Evolutionary conservation across 1,284 basidiomycete genomes (phyloP).

Genomic region (Cystobasidiaceae sp.): DNA sequence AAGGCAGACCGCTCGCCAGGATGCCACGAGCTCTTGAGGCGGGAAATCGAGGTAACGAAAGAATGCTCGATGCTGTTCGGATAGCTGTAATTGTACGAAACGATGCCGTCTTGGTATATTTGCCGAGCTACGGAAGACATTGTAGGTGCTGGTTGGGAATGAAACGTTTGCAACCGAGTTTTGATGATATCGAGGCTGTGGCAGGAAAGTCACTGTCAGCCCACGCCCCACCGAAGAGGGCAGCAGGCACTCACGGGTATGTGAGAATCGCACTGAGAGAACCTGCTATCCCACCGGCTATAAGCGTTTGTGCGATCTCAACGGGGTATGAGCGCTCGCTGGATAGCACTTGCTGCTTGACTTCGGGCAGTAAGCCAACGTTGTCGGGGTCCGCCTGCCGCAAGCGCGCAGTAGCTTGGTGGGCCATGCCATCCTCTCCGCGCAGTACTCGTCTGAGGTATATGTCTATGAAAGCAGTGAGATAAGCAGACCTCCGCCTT

Average conservation of each 20-base stretch:
- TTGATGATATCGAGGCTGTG: constrained; percentile 42
- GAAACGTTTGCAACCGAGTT: constrained; percentile 34
- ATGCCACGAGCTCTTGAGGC: constrained; percentile 23
- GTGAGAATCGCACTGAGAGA: constrained; percentile 40
- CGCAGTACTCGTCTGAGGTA: constrained; percentile 37
- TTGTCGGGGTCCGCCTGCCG: neutral
- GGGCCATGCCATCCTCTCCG: constrained; percentile 34
- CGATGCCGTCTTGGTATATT: constrained; percentile 37
- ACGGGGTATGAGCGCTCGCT: constrained; percentile 28
- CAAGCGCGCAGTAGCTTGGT: neutral
- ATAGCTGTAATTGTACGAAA: constrained; percentile 36
- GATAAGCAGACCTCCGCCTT: neutral
- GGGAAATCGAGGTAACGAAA: constrained; percentile 18
- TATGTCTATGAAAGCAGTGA: constrained; percentile 32
- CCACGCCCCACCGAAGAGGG: neutral
- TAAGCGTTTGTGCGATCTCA: constrained; percentile 38
- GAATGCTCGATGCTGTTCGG: constrained; percentile 35
- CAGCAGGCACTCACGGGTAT: constrained; percentile 41
- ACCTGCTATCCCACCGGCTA: constrained; percentile 42
- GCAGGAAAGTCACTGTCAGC: neutral
- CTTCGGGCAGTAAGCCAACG: constrained; percentile 5
- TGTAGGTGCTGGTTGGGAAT: constrained; percentile 27
- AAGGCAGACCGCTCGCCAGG: constrained; percentile 24
- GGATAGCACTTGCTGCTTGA: constrained; percentile 3
- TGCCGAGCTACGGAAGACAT: constrained; percentile 30